Evolutionary conservation across 306 rosid genomes (phyloP).

Genomic region (Ormosia emarginata): DNA sequence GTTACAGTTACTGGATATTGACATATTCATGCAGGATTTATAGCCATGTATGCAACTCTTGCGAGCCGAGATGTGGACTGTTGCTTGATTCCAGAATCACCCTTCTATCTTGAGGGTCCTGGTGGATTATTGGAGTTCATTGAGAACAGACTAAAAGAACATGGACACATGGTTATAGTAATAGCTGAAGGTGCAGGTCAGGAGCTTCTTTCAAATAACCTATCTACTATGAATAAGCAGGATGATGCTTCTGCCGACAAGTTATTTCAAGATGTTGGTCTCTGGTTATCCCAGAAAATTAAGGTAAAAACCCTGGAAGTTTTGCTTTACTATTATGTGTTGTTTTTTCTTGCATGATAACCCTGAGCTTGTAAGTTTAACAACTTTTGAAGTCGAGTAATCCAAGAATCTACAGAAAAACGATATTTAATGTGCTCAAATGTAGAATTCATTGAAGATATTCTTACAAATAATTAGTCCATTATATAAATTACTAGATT

Average conservation of each 20-base stretch:
- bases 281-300: conserved; percentile 64
- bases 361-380: neutral
- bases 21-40: conserved; percentile 47
- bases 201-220: conserved; percentile 40
- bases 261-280: conserved; percentile 56
- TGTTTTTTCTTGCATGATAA: neutral
- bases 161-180: conserved; percentile 78
- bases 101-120: conserved; percentile 63
- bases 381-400: neutral
- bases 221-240: conserved; percentile 11
- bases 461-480: neutral
- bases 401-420: neutral
- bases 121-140: conserved; percentile 63
- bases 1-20: neutral
- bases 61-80: conserved; percentile 81
- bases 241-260: conserved; percentile 61
- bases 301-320: conserved; percentile 38
- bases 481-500: neutral
- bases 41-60: conserved; percentile 74
- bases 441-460: neutral
- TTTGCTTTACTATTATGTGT: neutral
- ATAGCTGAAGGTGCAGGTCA: conserved; percentile 82
- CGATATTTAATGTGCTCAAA: neutral
- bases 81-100: conserved; percentile 80
- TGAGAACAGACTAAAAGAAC: conserved; percentile 55